Evolutionary conservation across 2,329 filamentous ascomycete species (phyloP).

Genomic region (Microascus cirrosus): DNA sequence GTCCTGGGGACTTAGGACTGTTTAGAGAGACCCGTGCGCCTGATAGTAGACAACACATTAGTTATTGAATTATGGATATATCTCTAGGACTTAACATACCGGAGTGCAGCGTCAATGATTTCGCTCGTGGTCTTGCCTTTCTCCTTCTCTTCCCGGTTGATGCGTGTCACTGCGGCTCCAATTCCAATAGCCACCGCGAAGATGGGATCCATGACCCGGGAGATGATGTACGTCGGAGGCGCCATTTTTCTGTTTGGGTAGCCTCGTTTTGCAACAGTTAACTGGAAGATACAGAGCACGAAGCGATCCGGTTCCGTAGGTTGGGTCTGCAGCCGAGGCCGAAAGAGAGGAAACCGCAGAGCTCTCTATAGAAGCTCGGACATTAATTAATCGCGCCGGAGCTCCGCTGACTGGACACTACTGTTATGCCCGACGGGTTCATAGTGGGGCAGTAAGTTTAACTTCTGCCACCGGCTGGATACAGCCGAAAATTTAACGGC

Average conservation of each 20-base stretch:
- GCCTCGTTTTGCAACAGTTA: neutral
- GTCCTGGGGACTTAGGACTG: neutral
- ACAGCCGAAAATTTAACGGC: constrained; percentile 2
- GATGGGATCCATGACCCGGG: constrained; percentile 45
- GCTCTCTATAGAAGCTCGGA: neutral
- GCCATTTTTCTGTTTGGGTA: constrained; percentile 26
- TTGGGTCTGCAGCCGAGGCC: neutral
- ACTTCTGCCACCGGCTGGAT: neutral
- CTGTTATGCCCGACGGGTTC: too few relatives aligned
- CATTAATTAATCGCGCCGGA: neutral
- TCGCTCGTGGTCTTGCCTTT: constrained; percentile 41
- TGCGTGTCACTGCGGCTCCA: constrained; percentile 41
- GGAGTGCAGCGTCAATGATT: constrained; percentile 33
- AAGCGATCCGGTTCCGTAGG: neutral
- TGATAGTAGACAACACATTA: constrained; percentile 6
- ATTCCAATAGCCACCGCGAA: constrained; percentile 47
- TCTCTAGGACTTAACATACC: constrained; percentile 16
- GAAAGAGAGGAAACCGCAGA: neutral
- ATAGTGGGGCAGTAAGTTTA: neutral
- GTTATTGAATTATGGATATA: neutral
- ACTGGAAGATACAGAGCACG: neutral
- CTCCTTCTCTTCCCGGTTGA: constrained; percentile 49
- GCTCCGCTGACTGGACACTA: too few relatives aligned
- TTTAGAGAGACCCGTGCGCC: constrained; percentile 12
- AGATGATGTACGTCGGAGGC: constrained; percentile 47